These are phyloP conservation scores for Boletus eberwhitei DNA, from an alignment of 768 basidiomycete genomes.

Conservation along the genomic window DNA sequence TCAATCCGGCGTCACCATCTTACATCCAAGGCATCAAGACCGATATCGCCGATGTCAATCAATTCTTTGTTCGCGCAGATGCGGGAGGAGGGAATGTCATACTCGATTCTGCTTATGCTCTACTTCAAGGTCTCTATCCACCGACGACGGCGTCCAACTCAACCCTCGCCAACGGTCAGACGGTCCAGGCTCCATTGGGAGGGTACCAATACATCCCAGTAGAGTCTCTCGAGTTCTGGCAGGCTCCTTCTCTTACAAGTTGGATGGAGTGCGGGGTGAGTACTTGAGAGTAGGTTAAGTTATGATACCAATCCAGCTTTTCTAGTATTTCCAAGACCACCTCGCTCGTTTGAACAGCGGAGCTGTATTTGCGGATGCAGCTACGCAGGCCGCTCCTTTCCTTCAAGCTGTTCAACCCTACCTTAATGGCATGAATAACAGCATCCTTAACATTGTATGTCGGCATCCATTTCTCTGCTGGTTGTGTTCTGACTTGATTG, in stretches of 20 bases:
- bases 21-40: constrained; percentile 65
- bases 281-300: neutral
- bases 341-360: constrained; percentile 22
- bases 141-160: constrained; percentile 64
- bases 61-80: constrained; percentile 75
- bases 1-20: constrained; percentile 58
- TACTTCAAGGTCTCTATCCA: constrained; percentile 83
- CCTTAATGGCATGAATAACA: constrained; percentile 59
- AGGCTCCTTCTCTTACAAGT: constrained; percentile 65
- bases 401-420: constrained; percentile 63
- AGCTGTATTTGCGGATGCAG: constrained; percentile 51
- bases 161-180: constrained; percentile 69
- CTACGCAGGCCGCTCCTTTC: constrained; percentile 58
- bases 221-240: constrained; percentile 53
- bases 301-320: neutral
- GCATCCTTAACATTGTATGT: constrained; percentile 66
- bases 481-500: constrained; percentile 12
- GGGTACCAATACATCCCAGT: constrained; percentile 83
- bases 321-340: constrained; percentile 29
- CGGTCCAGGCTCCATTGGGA: constrained; percentile 69
- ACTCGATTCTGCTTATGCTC: constrained; percentile 78
- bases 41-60: constrained; percentile 63
- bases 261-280: constrained; percentile 62
- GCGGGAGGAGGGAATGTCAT: constrained; percentile 77
- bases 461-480: neutral